Conservation (phyloP, 768 basidiomycete species). For the Russula sp. region DNA sequence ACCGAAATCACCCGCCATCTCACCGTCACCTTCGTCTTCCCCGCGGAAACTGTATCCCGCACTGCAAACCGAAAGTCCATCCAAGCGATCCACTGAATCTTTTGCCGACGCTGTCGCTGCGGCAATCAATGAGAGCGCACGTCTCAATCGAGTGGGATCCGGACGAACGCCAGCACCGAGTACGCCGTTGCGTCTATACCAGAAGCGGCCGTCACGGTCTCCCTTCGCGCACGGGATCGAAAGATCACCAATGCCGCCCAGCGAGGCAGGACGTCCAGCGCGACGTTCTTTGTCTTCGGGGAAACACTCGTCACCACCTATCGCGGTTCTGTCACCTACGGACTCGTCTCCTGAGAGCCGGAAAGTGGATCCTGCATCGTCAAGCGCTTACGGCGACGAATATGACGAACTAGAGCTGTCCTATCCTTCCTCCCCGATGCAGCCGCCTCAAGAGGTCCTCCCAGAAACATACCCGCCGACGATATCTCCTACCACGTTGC, state of each 20-base stretch:
- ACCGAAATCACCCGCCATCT: background rate
- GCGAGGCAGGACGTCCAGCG: background rate
- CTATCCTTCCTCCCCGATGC: constrained; percentile 3
- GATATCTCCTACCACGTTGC: background rate
- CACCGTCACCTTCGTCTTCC: background rate
- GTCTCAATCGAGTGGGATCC: background rate
- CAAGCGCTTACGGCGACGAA: constrained; percentile 5
- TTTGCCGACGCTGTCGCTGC: constrained; percentile 15
- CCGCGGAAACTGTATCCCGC: background rate
- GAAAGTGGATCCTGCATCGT: background rate
- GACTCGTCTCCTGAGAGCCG: background rate
- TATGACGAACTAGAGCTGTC: constrained; percentile 13
- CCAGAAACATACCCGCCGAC: background rate
- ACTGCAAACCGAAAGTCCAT: background rate
- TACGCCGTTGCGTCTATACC: constrained; percentile 10
- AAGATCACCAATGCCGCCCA: background rate
- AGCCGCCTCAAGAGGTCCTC: background rate
- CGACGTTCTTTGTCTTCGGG: background rate
- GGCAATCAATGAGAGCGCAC: constrained; percentile 11
- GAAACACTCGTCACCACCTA: constrained; percentile 2
- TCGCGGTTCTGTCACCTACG: background rate
- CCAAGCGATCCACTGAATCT: background rate
- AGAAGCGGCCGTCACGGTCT: background rate
- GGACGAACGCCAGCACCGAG: background rate
- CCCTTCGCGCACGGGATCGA: background rate